These are phyloP conservation scores for Hibiscus mutabilis DNA, from an alignment of 345 rosid species.

Conservation along the genomic window DNA sequence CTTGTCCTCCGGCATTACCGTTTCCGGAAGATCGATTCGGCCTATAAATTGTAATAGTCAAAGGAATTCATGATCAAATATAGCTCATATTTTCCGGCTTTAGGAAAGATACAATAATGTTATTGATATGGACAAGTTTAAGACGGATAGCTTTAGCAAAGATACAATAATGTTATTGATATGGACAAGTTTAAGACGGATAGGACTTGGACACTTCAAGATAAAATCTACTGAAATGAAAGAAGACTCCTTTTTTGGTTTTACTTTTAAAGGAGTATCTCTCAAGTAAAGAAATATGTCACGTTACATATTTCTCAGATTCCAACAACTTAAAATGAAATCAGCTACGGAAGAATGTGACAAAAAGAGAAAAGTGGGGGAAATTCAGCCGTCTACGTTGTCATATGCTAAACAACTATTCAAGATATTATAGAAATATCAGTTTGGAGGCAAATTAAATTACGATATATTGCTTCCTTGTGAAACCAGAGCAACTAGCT, in stretches of 20 bases:
- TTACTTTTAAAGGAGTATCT: background rate
- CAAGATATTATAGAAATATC: background rate
- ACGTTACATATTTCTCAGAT: background rate
- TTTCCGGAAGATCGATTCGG: constrained; percentile 63
- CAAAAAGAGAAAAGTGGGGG: background rate
- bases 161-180: background rate
- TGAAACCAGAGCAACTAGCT: background rate
- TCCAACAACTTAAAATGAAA: background rate
- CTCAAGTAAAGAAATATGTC: background rate
- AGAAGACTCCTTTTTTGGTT: background rate
- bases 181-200: background rate
- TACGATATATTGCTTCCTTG: background rate
- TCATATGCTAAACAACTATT: background rate
- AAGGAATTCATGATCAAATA: background rate
- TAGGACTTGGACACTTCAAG: background rate
- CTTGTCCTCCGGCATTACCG: constrained; percentile 38
- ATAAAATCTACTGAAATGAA: background rate
- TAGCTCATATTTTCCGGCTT: background rate
- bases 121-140: no score
- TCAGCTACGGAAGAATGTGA: background rate
- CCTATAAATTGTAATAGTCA: constrained; percentile 32
- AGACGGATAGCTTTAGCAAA: no score
- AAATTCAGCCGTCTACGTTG: background rate
- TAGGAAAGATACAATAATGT: no score
- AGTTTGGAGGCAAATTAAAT: background rate